Base-by-base conservation (phyloP, 2,329 filamentous ascomycete genomes). In the Macrophomina phaseolina region DNA sequence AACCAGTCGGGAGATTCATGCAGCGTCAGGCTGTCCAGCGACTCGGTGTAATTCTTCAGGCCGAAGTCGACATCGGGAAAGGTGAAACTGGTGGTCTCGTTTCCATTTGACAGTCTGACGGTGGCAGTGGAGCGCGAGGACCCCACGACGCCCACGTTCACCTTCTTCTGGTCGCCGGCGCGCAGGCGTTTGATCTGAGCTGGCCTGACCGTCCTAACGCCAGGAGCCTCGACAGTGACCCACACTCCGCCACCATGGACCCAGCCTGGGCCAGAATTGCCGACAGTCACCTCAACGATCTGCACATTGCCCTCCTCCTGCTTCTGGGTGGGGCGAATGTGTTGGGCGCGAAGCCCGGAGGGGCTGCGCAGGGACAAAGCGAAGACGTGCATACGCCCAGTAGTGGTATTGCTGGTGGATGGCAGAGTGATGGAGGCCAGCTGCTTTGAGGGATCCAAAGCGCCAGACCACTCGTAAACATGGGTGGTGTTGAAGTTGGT, bases 1-100 rank as follows among this genome's bases (percentile, higher is more conserved):
- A 82, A 88, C 86, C 86, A 88, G 5, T 80, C 76, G 0, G 85
- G 85, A 14, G 80, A 80, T 71, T 82, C 81, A 61, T 82, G 80
- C 76, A 60, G 75, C 79, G 3, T 74, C 77, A 12, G 76, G 68
- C 52, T 79, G 71, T 65, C 78, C 78, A 3, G 67, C 48, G 5
- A 68, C 66, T 67, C 61, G 28, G 66, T 40, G 30, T 63, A 53
- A 61, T 64, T 65, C 67, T 67, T 70, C 16, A 68, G 12, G 6
- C 67, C 65, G 11, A 70, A 53, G 1, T 68, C 68, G 23, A 64
- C 32, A 12, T 38, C 52, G 45, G 62, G 38, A 42, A 65, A 56
- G 11, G 42, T 7, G 48, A 68, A 66, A 23, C 45, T 55, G 9
- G 45, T 28, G 23, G 56, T 38, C 16, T 66, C 61, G 6, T 66